Evolutionary conservation across 805 yeast genomes (phyloP), one percentile per base, ranked within the genome.

Genomic region (Kuraishia ogatae): DNA sequence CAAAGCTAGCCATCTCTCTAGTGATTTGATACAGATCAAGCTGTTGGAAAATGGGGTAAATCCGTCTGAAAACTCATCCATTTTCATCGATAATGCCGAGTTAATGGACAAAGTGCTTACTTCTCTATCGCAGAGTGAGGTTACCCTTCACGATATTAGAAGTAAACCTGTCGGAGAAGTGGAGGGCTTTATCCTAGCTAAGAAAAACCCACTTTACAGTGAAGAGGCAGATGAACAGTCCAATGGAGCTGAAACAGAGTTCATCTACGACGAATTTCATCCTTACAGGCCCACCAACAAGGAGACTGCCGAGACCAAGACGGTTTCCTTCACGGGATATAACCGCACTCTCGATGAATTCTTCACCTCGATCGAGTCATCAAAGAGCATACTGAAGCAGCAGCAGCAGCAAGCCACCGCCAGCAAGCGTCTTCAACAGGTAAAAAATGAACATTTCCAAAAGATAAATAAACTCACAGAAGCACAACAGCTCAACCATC

Each of bases 341-440:
- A 92, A 90, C 64, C 79, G 80, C 56, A 85, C 97, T 0, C 76
- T 93, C 21, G 99, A 93, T 68, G 75, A 73, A 48, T 93, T 88
- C 64, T 93, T 88, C 66, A 89, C 97, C 0, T 84, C 93, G 0
- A 74, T 92, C 17, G 96, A 93, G 64, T 83, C 96, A 2, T 82
- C 90, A 2, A 89, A 89, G 63, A 81, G 84, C 62, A 84, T 91
- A 0, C 69, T 88, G 55, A 80, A 83, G 56, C 80, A 87, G 39
- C 96, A 89, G 58, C 85, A 83, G 58, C 92, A 87, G 59, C 88
- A 89, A 62, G 76, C 76, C n/a, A 78, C 80, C 54, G 97, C 97
- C 1, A 78, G 80, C 56, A 87, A 83, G 61, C 80, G 93, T 59
- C 71, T 93, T 21, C 83, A 85, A 39, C 80, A 81, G 54, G 97